Conservation (phyloP, 2,329 filamentous ascomycete species). For the Onygenales sp. region DNA sequence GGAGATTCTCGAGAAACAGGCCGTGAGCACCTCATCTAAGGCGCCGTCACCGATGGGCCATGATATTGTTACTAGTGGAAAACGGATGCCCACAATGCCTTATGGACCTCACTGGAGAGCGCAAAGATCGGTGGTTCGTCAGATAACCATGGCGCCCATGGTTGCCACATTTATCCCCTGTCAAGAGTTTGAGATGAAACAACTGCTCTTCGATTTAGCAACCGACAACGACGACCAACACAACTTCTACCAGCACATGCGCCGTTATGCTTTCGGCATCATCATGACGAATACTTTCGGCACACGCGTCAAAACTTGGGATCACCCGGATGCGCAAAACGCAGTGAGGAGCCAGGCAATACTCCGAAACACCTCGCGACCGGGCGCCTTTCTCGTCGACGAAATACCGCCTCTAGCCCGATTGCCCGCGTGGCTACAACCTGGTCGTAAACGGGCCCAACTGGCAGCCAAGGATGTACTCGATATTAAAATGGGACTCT, state of each 20-base stretch:
- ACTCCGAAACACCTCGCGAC: conserved; percentile 12
- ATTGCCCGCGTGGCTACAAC: conserved; percentile 17
- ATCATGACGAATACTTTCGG: conserved; percentile 21
- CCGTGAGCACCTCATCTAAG: background rate
- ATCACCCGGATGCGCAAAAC: conserved; percentile 4
- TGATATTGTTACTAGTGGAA: conserved; percentile 28
- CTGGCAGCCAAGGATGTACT: conserved; percentile 10
- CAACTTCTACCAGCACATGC: conserved; percentile 22
- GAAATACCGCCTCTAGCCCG: conserved; percentile 15
- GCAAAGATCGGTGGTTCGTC: conserved; percentile 29
- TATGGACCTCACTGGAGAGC: conserved; percentile 34
- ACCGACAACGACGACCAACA: conserved; percentile 21
- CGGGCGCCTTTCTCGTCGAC: conserved; percentile 19
- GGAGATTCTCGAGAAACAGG: conserved; percentile 34
- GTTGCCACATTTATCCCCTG: conserved; percentile 33
- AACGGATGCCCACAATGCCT: conserved; percentile 33
- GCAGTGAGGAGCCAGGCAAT: conserved; percentile 12
- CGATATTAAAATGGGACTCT: conserved; percentile 15
- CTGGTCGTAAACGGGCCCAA: conserved; percentile 12
- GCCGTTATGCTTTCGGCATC: conserved; percentile 21
- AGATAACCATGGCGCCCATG: conserved; percentile 26
- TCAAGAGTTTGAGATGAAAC: conserved; percentile 38
- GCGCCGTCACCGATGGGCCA: conserved; percentile 3
- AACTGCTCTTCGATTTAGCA: conserved; percentile 34
- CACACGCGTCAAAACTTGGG: conserved; percentile 12